A percentile compares a stretch with the other conserved stretches of the same genome.
These are phyloP conservation scores for Phytophthora pseudosyringae DNA, from an alignment of 352 stramenopile genomes.

Conservation along the genomic window DNA sequence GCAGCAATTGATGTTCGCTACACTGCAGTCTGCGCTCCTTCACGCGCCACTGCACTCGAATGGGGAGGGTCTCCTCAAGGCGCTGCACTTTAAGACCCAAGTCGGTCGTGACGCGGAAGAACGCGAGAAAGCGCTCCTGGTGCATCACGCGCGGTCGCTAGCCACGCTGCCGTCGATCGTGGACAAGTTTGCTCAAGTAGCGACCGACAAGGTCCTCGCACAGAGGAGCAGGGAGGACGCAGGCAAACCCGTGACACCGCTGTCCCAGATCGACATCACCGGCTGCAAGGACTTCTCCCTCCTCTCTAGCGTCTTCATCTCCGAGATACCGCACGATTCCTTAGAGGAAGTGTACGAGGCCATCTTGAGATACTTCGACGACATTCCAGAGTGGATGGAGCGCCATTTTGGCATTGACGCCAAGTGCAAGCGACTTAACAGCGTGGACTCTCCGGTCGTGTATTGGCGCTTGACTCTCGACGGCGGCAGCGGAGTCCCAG, in stretches of 20 bases:
- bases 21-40: constrained; percentile 41
- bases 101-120: constrained; percentile 17
- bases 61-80: constrained; percentile 25
- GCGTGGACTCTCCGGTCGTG: constrained; percentile 1
- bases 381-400: constrained; percentile 33
- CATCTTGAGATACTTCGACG: constrained; percentile 26
- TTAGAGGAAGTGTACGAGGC: constrained; percentile 37
- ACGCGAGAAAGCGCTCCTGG: constrained; percentile 23
- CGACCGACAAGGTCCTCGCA: constrained; percentile 31
- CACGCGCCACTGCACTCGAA: constrained; percentile 35
- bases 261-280: constrained; percentile 39
- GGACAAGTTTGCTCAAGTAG: constrained; percentile 27
- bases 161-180: constrained; percentile 25
- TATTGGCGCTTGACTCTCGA: constrained; percentile 32
- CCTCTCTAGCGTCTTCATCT: constrained; percentile 61
- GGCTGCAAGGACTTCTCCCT: constrained; percentile 37
- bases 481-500: constrained; percentile 18
- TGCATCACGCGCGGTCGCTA: constrained; percentile 28
- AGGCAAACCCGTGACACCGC: constrained; percentile 16
- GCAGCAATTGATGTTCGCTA: constrained; percentile 59
- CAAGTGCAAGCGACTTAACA: constrained; percentile 25
- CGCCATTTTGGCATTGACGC: constrained; percentile 36
- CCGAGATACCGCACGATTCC: constrained; percentile 48
- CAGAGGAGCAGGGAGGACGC: constrained; percentile 10
- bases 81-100: constrained; percentile 29